Evolutionary conservation across 768 basidiomycete genomes (phyloP).

Genomic region (Austroboletus eburneus): DNA sequence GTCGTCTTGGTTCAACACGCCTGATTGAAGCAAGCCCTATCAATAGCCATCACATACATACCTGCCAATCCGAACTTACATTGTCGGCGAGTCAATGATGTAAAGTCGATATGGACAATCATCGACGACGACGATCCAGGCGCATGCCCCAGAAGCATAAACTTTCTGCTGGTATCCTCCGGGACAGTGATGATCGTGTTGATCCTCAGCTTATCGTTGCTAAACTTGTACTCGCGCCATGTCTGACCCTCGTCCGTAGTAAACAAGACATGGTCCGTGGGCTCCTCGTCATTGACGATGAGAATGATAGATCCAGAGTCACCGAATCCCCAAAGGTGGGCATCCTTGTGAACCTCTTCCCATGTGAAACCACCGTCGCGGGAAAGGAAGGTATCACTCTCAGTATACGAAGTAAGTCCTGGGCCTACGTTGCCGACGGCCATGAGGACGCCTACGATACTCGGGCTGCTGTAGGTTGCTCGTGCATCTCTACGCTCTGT

Average conservation of each 20-base stretch:
- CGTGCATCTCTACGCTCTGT: constrained; percentile 88
- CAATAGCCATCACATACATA: constrained; percentile 1
- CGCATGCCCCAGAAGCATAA: constrained; percentile 75
- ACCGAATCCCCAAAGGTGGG: constrained; percentile 96
- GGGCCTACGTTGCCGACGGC: constrained; percentile 97
- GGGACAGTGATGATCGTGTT: constrained; percentile 82
- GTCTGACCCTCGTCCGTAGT: constrained; percentile 83
- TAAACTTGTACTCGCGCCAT: constrained; percentile 88
- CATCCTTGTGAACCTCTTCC: constrained; percentile 98
- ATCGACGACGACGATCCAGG: constrained; percentile 42
- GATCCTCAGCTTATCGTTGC: constrained; percentile 67
- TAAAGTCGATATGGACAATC: constrained; percentile 86
- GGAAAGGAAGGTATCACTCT: constrained; percentile 93
- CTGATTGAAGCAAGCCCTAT: constrained; percentile 42
- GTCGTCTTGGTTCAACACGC: constrained; percentile 62
- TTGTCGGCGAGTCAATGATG: constrained; percentile 63
- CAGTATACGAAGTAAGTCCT: constrained; percentile 68
- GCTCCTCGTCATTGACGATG: constrained; percentile 92
- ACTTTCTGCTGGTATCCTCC: constrained; percentile 84
- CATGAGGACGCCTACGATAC: constrained; percentile 89
- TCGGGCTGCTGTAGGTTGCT: constrained; percentile 91
- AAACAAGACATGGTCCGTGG: constrained; percentile 85
- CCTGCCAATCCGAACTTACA: constrained; percentile 52
- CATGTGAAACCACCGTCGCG: constrained; percentile 97
- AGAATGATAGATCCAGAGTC: constrained; percentile 93